Evolutionary conservation across 139 green algal species (phyloP).

Genomic region (Micractinium sp.): DNA sequence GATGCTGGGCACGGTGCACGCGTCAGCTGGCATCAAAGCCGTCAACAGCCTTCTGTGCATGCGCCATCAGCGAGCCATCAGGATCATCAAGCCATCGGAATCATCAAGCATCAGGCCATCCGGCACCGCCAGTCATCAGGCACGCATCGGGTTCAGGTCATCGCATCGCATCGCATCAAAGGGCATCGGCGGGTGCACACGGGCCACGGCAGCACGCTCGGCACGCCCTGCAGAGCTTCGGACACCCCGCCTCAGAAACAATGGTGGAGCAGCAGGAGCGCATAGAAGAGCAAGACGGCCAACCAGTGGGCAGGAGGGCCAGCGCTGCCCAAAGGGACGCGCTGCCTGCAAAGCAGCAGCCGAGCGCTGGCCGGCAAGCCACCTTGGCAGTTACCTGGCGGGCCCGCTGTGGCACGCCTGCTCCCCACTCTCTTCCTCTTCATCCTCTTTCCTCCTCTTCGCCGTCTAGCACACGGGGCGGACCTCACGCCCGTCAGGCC

Average conservation of each 20-base stretch:
- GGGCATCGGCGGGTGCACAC: too few species aligned
- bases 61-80: background rate
- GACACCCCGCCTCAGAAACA: background rate
- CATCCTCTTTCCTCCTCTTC: background rate
- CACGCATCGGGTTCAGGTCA: too few species aligned
- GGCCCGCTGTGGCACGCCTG: background rate
- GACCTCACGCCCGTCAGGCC: background rate
- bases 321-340: background rate
- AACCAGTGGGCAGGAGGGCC: too few species aligned
- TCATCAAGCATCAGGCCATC: background rate
- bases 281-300: too few species aligned
- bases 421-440: background rate
- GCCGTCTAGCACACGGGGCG: too few species aligned
- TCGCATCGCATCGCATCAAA: too few species aligned
- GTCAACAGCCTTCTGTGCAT: background rate
- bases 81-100: constrained; percentile 1
- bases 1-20: background rate
- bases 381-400: background rate
- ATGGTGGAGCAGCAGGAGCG: background rate
- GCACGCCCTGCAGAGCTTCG: background rate
- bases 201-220: background rate
- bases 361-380: background rate
- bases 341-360: background rate
- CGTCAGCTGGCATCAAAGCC: background rate
- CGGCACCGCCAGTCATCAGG: too few species aligned